Evolutionary conservation across 768 basidiomycete species (phyloP).

Genomic region (Boletus reticulatus): DNA sequence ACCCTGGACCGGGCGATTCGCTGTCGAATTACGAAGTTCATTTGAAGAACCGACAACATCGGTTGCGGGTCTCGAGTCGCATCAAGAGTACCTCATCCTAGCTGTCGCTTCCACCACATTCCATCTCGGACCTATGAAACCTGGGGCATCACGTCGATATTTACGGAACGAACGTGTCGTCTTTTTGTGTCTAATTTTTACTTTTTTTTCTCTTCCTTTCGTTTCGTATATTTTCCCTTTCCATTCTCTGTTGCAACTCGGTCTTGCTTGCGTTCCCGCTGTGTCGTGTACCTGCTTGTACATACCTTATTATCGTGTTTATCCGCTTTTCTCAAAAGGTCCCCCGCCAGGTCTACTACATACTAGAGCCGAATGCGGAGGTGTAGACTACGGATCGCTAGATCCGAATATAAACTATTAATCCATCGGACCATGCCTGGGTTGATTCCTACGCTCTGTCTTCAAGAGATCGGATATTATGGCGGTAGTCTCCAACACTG

Average conservation of each 20-base stretch:
- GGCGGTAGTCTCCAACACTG: background rate
- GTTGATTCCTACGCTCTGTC: no score
- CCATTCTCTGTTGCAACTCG: slow-evolving; percentile 11
- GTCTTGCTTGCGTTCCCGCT: slow-evolving; percentile 22
- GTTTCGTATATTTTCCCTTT: background rate
- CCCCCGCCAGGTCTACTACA: slow-evolving; percentile 4
- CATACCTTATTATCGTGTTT: slow-evolving; percentile 38
- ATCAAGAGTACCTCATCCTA: slow-evolving; percentile 20
- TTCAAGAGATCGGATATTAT: no score
- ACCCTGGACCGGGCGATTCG: slow-evolving; percentile 84
- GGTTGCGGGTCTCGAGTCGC: slow-evolving; percentile 68
- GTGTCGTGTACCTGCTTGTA: slow-evolving; percentile 32
- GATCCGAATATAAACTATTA: slow-evolving; percentile 1
- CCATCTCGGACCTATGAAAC: slow-evolving; percentile 11
- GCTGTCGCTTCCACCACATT: slow-evolving; percentile 2
- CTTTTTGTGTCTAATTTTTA: slow-evolving; percentile 4
- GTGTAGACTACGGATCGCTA: slow-evolving; percentile 6
- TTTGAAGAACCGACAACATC: slow-evolving; percentile 80
- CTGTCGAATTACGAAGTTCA: slow-evolving; percentile 92
- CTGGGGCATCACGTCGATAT: slow-evolving; percentile 10
- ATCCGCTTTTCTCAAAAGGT: slow-evolving; percentile 14
- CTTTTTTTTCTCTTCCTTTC: background rate
- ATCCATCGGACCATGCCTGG: background rate
- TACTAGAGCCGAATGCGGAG: background rate
- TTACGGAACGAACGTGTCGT: slow-evolving; percentile 14